Evolutionary conservation across 2,329 filamentous ascomycete genomes (phyloP), one percentile per base, ranked within the genome.

Genomic region (Cercospora zeina): DNA sequence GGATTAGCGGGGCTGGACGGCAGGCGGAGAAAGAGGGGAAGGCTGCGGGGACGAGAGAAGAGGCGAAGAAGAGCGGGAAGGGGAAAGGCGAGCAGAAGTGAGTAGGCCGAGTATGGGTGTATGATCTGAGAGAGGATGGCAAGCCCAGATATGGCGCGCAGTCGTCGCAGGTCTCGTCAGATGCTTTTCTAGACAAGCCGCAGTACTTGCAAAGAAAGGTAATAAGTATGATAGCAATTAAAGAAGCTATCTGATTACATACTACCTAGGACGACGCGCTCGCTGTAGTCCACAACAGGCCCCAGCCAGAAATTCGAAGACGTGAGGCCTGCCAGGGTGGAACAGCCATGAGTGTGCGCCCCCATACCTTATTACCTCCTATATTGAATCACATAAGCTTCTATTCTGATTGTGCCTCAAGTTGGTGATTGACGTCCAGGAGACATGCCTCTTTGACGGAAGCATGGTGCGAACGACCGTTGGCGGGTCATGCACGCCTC

Each of bases 1-100:
- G 86, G 74, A 83, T 85, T 67, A 81, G 78, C 70, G 80, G 77
- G 47, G 81, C 79, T 65, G 72, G 71, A 53, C 70, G 69, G 59
- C 37, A 72, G 39, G 70, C 62, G 19, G 76, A 79, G 71, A 63
- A 75, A 11, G 73, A 74, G 14, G 77, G 75, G n/a, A 74, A 79
- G 69, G 74, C 76, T 1, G 76, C 82, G 68, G 80, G 80, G 1
- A 70, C 72, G 31, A 76, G 75, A 0, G 68, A 71, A 14, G 62
- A 72, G 36, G 70, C 71, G 14, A 72, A 72, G 64, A 77, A 75
- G 61, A 75, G 71, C 45, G 75, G 70, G 19, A 75, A 73, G 42
- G 73, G 74, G 54, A 73, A 73, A 51, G 69, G 69, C 24, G 71
- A 72, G 8, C 65, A 76, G 69, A 74, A 75, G 63, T 74, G 65